Percentiles rank a stretch among this genome's conserved stretches.
Evolutionary conservation across 2,329 filamentous ascomycete genomes (phyloP).

Genomic region (Fusarium lyarnte): DNA sequence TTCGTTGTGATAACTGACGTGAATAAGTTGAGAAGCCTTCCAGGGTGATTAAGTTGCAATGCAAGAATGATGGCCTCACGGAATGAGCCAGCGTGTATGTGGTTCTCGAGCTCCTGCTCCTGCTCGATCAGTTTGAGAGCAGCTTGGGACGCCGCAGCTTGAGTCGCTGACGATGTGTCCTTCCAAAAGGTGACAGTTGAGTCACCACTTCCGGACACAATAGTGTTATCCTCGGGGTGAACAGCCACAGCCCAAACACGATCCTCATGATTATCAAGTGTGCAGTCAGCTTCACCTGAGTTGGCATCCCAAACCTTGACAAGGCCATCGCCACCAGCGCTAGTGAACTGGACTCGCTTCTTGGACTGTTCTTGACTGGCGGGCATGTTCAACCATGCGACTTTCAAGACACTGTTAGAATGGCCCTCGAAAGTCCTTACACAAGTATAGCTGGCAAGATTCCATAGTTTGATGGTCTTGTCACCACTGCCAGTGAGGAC

Average conservation of each 20-base stretch:
- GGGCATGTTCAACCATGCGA: slow-evolving; percentile 79
- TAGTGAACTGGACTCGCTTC: slow-evolving; percentile 77
- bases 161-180: slow-evolving; percentile 86
- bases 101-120: slow-evolving; percentile 93
- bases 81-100: slow-evolving; percentile 87
- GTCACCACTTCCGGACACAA: slow-evolving; percentile 92
- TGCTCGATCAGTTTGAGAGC: slow-evolving; percentile 87
- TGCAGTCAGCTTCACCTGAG: slow-evolving; percentile 84
- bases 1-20: slow-evolving; percentile 76
- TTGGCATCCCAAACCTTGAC: slow-evolving; percentile 97
- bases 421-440: slow-evolving; percentile 95
- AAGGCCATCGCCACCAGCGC: slow-evolving; percentile 90
- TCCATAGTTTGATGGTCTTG: slow-evolving; percentile 97
- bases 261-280: slow-evolving; percentile 96
- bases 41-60: slow-evolving; percentile 93
- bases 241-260: slow-evolving; percentile 90
- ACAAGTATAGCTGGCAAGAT: slow-evolving; percentile 88
- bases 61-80: slow-evolving; percentile 92
- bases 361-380: slow-evolving; percentile 61
- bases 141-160: slow-evolving; percentile 76
- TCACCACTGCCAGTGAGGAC: slow-evolving; percentile 93
- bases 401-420: slow-evolving; percentile 93
- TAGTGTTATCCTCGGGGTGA: slow-evolving; percentile 72
- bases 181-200: slow-evolving; percentile 95
- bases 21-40: slow-evolving; percentile 84